Evolutionary conservation across 768 basidiomycete species (phyloP), one percentile per base, ranked within the genome.

Genomic region (Flagelloscypha sp.): DNA sequence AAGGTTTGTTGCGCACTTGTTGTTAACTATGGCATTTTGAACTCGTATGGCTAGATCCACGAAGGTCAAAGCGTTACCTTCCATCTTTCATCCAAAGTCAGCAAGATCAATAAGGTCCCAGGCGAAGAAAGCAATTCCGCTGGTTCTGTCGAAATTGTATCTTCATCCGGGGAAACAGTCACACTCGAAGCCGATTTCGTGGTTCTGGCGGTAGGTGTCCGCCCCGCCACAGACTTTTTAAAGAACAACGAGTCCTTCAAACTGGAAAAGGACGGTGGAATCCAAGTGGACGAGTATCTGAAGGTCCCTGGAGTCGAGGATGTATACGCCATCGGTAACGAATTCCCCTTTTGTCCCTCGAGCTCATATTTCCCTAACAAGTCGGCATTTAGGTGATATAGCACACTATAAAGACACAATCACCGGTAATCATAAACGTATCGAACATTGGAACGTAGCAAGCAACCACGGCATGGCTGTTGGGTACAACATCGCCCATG

Each of bases 361-460:
- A 25, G 21, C 10, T 23, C 25, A 5, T 23, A 21, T 12, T 6
- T 48, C 29, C 22, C 24, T 20, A 20, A 30, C 11, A 31, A 19
- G 11, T 15, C 29, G 32, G 8, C 28, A 8, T 8, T 37, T 50
- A 73, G 80, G 82, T 37, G 88, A 90, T 56, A 84, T 93, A 48
- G 87, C 87, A 1, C 65, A 74, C 25, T 87, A 85, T 56, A 83
- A 84, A 7, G 76, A 83, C 38, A 55, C 59, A 3, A 54, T 59
- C 19, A 64, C 60, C 6, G 76, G 79, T 10, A 66, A 63, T 28
- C 54, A 59, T 27, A 62, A 62, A 18, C 61, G 88, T 32, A 79
- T 93, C 38, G 89, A 94, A 57, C 90, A 94, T 57, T 94, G 90
- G 88, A 89, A 89, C 59, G 87, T 82, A 38, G 88, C 89, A 11